Evolutionary conservation across 202 grass and related monocot genomes (phyloP).

Genomic region (Zizania palustris): DNA sequence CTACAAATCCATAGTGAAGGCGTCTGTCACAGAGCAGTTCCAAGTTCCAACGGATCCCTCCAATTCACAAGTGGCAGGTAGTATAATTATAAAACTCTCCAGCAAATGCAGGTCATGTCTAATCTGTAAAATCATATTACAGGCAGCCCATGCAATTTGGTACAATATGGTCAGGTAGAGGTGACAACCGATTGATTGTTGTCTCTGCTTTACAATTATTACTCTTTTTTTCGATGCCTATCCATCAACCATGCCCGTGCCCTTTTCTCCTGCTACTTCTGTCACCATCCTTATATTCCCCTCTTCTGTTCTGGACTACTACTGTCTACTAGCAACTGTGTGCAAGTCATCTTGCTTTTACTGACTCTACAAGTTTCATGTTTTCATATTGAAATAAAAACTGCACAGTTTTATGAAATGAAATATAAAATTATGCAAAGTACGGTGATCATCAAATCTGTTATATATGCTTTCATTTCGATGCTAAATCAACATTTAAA

Average conservation of each 20-base stretch:
- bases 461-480: constrained; percentile 7
- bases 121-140: constrained; percentile 41
- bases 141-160: constrained; percentile 34
- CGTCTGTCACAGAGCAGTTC: too few relatives aligned
- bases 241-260: neutral
- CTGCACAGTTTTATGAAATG: neutral
- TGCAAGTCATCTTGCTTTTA: neutral
- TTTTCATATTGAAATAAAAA: neutral
- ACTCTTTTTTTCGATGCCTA: constrained; percentile 37
- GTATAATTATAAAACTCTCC: constrained; percentile 11
- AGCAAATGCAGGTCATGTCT: constrained; percentile 34
- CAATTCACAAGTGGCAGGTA: neutral
- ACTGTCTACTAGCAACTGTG: neutral
- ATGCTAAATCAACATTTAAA: neutral
- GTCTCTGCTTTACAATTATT: constrained; percentile 52
- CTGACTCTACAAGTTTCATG: neutral
- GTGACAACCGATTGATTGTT: constrained; percentile 64
- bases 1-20: too few relatives aligned
- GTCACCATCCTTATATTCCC: too few relatives aligned
- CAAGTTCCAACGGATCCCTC: too few relatives aligned
- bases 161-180: constrained; percentile 48
- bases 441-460: neutral
- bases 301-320: neutral
- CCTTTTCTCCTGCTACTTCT: neutral
- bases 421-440: neutral